A percentile compares a stretch with the other conserved stretches of the same genome.
Conservation (phyloP, 1,284 basidiomycete species). For the Ceratobasidium sp. region DNA sequence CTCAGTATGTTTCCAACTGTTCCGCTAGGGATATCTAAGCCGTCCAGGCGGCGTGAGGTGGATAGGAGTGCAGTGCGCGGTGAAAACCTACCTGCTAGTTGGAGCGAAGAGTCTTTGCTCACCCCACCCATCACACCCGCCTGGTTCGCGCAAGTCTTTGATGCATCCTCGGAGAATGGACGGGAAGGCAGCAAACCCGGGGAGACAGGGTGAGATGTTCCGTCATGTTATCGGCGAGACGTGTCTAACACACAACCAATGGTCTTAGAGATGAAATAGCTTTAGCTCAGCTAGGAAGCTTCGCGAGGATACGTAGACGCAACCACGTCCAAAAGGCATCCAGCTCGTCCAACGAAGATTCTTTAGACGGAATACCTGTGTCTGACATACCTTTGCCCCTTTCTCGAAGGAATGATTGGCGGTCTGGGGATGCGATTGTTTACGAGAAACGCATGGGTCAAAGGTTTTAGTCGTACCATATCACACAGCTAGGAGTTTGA, state of each 20-base stretch:
- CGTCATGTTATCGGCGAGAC: neutral
- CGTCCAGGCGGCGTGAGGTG: neutral
- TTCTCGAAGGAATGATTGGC: neutral
- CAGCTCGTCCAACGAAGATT: neutral
- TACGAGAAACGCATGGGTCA: neutral
- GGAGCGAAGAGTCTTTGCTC: neutral
- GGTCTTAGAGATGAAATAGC: neutral
- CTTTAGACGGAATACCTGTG: neutral
- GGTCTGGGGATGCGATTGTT: neutral
- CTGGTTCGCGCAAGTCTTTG: conserved; percentile 24
- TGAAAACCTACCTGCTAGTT: neutral
- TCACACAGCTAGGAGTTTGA: neutral
- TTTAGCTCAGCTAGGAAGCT: neutral
- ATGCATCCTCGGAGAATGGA: neutral
- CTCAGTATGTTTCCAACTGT: conserved; percentile 23
- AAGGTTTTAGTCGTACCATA: neutral
- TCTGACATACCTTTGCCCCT: neutral
- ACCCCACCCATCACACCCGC: conserved; percentile 27
- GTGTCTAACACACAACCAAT: neutral
- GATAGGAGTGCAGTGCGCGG: neutral
- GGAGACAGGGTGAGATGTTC: neutral
- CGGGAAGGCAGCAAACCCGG: neutral
- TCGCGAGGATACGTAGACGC: conserved; percentile 23
- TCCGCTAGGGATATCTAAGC: neutral
- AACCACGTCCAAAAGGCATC: conserved; percentile 13